phyloP scores from a whole-genome alignment of 768 basidiomycete genomes.

The Phanerochaete carnosa region DNA sequence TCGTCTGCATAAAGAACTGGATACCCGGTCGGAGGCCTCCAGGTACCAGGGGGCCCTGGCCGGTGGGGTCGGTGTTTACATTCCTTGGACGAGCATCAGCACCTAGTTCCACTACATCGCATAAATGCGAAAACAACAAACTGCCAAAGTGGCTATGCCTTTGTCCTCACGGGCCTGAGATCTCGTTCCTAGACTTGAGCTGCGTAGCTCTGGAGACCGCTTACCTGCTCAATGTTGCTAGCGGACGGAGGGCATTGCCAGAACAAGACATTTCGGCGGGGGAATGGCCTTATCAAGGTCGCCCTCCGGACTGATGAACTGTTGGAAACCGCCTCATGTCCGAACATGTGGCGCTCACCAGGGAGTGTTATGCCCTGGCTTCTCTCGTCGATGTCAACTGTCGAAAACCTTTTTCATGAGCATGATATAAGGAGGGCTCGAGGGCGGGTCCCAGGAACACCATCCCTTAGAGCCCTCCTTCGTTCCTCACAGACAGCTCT shows the following conservation, averaged over 20 bases:
- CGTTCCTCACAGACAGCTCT: background rate
- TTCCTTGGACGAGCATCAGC: background rate
- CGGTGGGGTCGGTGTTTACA: background rate
- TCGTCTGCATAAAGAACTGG: too few species aligned
- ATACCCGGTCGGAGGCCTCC: background rate
- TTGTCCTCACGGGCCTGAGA: background rate
- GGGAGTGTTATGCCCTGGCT: background rate
- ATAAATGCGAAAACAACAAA: background rate
- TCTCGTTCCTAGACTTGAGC: background rate
- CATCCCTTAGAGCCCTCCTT: constrained; percentile 6
- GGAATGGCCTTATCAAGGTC: background rate
- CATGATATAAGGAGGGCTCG: constrained; percentile 1
- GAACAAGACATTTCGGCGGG: background rate
- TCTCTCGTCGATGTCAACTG: background rate
- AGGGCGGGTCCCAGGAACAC: constrained; percentile 8
- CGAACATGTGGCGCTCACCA: constrained; percentile 1
- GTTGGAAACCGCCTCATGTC: background rate
- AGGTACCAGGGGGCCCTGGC: background rate
- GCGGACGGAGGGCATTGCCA: background rate
- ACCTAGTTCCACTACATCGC: background rate
- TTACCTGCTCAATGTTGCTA: background rate
- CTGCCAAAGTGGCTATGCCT: background rate
- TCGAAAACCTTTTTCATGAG: background rate
- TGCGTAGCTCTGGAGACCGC: background rate
- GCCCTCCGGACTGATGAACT: background rate